Conservation (phyloP, 305 asterid genomes). For the Fraxinus ornus region DNA sequence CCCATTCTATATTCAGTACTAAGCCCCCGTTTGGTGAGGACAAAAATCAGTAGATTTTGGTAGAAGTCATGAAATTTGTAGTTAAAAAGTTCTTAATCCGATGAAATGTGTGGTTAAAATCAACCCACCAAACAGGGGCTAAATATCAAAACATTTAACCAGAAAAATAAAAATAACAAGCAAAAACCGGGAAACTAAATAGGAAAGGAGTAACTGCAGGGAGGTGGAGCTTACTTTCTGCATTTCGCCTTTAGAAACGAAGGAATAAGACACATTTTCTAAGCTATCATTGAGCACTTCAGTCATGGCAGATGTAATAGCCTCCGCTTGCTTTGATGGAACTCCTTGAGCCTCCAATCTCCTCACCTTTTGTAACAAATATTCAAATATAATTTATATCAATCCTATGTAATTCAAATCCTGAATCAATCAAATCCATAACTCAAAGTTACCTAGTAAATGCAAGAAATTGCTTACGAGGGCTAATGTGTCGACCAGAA, state of each 20-base stretch:
- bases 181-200: not conserved
- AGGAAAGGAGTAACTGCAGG: not conserved
- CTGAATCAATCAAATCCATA: not conserved
- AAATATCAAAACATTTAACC: not conserved
- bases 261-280: slow-evolving; percentile 65
- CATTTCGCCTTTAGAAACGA: slow-evolving; percentile 79
- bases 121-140: not conserved
- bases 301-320: slow-evolving; percentile 69
- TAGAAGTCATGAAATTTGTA: not conserved
- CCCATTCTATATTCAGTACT: not conserved
- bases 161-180: not conserved
- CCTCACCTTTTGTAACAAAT: slow-evolving; percentile 49
- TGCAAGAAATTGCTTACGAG: slow-evolving; percentile 29
- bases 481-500: slow-evolving; percentile 61
- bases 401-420: not conserved
- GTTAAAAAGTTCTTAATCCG: not conserved
- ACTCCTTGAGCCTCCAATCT: slow-evolving; percentile 80
- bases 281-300: slow-evolving; percentile 73
- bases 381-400: not conserved
- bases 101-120: not conserved
- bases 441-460: not conserved
- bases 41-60: not conserved
- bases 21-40: not conserved
- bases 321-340: slow-evolving; percentile 86
- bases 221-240: slow-evolving; percentile 41